A percentile compares a stretch with the other conserved stretches of the same genome.
phyloP scores from a whole-genome alignment of 2,329 filamentous ascomycete species.

The Arthrocladium fulminans region DNA sequence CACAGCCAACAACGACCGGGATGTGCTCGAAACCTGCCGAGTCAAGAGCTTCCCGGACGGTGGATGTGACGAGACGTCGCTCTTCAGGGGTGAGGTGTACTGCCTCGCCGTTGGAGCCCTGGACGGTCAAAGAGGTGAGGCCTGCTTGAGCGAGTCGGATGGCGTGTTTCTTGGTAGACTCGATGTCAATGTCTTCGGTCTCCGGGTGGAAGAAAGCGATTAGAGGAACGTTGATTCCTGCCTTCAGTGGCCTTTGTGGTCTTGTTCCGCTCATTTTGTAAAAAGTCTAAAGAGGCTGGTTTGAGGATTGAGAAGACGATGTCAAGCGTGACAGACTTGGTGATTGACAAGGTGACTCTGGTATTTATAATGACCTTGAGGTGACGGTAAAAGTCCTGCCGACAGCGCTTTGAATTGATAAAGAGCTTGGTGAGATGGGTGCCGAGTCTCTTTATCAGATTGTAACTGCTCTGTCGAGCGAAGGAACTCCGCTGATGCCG shows the following conservation, averaged over 20 bases:
- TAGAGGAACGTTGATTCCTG: conserved; percentile 63
- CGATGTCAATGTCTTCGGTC: conserved; percentile 57
- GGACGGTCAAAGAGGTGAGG: conserved; percentile 64
- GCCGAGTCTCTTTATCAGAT: background rate
- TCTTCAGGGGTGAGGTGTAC: conserved; percentile 67
- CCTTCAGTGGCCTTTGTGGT: conserved; percentile 15
- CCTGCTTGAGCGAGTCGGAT: conserved; percentile 63
- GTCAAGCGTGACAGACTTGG: background rate
- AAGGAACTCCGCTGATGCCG: background rate
- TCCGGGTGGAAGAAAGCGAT: conserved; percentile 61
- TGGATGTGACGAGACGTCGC: conserved; percentile 57
- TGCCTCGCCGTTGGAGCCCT: conserved; percentile 76
- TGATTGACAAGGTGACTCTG: background rate
- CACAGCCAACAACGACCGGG: conserved; percentile 66
- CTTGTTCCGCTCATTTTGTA: conserved; percentile 7
- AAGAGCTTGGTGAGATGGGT: background rate
- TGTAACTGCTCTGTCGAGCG: conserved; percentile 1
- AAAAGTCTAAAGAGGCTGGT: background rate
- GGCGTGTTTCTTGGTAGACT: conserved; percentile 50
- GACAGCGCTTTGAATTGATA: background rate
- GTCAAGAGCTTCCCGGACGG: conserved; percentile 62
- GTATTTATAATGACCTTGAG: no score
- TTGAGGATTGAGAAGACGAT: background rate
- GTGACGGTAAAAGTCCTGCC: no score
- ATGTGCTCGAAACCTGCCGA: conserved; percentile 55